Evolutionary conservation across 768 basidiomycete species (phyloP).

Genomic region (Mycena venus): DNA sequence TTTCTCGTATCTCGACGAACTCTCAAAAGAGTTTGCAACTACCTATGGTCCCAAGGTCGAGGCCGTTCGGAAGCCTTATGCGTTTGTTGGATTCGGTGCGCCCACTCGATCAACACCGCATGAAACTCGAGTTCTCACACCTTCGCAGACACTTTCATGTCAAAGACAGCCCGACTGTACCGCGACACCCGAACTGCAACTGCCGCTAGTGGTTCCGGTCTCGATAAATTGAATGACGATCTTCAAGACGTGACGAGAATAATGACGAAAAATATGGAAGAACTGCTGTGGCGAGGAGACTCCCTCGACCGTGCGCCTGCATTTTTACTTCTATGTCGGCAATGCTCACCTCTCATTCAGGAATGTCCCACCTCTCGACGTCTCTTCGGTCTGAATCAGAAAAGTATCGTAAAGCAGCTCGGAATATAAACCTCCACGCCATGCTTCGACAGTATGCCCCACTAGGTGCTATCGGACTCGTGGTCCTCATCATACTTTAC

Average conservation of each 20-base stretch:
- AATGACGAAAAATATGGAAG: slow-evolving; percentile 99
- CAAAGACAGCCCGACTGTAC: slow-evolving; percentile 95
- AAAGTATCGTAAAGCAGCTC: slow-evolving; percentile 95
- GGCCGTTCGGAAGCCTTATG: slow-evolving; percentile 94
- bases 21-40: slow-evolving; percentile 94
- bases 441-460: slow-evolving; percentile 98
- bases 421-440: slow-evolving; percentile 94
- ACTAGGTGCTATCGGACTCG: slow-evolving; percentile 82
- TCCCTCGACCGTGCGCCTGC: slow-evolving; percentile 88
- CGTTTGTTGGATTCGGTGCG: slow-evolving; percentile 97
- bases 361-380: slow-evolving; percentile 97
- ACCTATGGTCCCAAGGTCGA: slow-evolving; percentile 97
- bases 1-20: slow-evolving; percentile 97
- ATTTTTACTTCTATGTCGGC: background rate
- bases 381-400: slow-evolving; percentile 96
- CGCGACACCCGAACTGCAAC: slow-evolving; percentile 91
- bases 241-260: slow-evolving; percentile 98
- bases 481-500: slow-evolving; percentile 83
- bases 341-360: slow-evolving; percentile 53
- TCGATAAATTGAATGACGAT: slow-evolving; percentile 95
- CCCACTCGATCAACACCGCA: slow-evolving; percentile 36
- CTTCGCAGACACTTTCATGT: slow-evolving; percentile 94
- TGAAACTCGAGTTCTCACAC: slow-evolving; percentile 14
- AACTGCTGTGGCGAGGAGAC: slow-evolving; percentile 97
- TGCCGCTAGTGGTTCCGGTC: slow-evolving; percentile 71